Base-by-base conservation (phyloP, 2,329 filamentous ascomycete genomes). In the Bipolaris cookei region DNA sequence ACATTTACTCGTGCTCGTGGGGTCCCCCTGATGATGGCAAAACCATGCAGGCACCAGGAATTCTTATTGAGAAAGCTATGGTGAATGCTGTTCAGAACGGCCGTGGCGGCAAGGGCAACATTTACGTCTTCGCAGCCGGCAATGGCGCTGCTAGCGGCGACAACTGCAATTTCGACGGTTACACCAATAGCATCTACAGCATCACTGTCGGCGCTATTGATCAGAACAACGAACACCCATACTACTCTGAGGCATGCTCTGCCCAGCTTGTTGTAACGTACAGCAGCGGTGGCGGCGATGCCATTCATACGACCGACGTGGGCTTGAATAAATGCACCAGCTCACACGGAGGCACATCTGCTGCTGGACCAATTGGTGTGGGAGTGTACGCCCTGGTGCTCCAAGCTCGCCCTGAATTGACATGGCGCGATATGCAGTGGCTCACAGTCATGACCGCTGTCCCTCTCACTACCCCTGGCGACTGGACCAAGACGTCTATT, bases 1-100 rank as follows among this genome's bases (percentile, higher is more conserved):
- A 97, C 58, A 98, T 99, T 57, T 99, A 97, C 79, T 99, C 95
- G 0, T 99, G 95, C 80, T 99, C 95, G 0, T 99, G 95, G 95
- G 95, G 95, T 0, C 95, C 95, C 7, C 91, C 92, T 0, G 95
- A 99, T 70, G 93, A 98, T 74, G 95, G 95, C 43, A 83, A 84
- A 59, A 92, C 92, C 21, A 99, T 99, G 95, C 94, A 98, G 67
- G 91, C 88, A 0, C 95, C 95, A 0, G 91, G 92, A 4, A 86
- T 96, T 51, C 82, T 99, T 18, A 97, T 99, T 69, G 87, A 89
- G 66, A 86, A 88, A 65, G 94, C 95, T 25, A 97, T 99, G 88
- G 82, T 97, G 48, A 95, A 95, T 67, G 94, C 91, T 32, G 84
- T 97, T 10, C 93, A 98, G 73, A 88, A 96, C 57, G 95, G 95